These are phyloP conservation scores for Inga laurina DNA, from an alignment of 306 rosid species.

Conservation along the genomic window DNA sequence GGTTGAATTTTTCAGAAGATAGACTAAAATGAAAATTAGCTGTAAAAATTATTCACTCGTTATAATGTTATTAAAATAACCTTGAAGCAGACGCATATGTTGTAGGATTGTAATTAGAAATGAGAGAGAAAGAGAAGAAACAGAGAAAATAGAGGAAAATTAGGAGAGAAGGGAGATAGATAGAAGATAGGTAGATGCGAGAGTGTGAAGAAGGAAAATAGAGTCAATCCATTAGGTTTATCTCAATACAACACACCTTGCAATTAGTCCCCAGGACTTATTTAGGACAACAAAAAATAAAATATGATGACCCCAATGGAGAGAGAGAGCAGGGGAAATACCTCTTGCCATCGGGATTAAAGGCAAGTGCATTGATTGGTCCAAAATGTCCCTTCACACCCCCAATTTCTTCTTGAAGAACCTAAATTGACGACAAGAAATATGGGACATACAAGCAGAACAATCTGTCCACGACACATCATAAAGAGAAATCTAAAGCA, in stretches of 20 bases:
- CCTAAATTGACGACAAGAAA: conserved; percentile 41
- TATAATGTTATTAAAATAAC: neutral
- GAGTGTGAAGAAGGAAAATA: too few species aligned
- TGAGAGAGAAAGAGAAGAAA: too few species aligned
- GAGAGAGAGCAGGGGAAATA: conserved; percentile 27
- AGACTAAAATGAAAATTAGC: neutral
- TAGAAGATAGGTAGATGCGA: too few species aligned
- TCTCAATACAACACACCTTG: too few species aligned
- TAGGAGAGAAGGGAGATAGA: too few species aligned
- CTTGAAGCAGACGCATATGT: too few species aligned
- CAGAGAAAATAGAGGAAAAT: too few species aligned
- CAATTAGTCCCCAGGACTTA: too few species aligned
- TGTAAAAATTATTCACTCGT: neutral
- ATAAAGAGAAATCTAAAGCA: neutral
- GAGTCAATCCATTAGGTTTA: too few species aligned
- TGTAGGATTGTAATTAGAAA: too few species aligned
- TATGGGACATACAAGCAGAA: conserved; percentile 16
- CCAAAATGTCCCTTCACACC: conserved; percentile 99
- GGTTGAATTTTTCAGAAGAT: too few species aligned
- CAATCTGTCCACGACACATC: neutral
- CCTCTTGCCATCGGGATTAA: conserved; percentile 97
- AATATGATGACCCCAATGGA: neutral
- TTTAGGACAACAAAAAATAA: neutral
- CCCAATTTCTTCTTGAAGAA: conserved; percentile 97
- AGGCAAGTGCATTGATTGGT: conserved; percentile 92